Percentiles rank a stretch among this genome's conserved stretches.
Conservation (phyloP, 768 basidiomycete genomes). For the Ramaria rubella region DNA sequence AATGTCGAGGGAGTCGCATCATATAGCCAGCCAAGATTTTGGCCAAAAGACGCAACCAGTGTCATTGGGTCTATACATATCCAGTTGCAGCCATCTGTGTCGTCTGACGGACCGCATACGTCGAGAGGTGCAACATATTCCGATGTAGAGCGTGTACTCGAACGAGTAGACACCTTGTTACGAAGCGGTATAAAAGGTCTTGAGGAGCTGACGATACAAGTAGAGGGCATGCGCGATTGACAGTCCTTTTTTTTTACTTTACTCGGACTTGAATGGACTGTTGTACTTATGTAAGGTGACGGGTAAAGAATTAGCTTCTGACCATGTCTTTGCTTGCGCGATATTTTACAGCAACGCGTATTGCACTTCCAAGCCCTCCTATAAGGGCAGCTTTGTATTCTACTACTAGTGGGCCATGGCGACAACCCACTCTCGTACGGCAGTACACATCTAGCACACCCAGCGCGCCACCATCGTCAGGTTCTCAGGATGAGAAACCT, state of each 20-base stretch:
- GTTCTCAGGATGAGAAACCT: constrained; percentile 19
- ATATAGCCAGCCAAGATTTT: constrained; percentile 79
- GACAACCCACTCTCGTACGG: neutral
- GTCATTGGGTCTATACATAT: constrained; percentile 91
- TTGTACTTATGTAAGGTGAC: neutral
- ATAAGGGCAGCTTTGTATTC: neutral
- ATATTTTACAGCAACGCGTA: neutral
- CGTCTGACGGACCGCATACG: constrained; percentile 47
- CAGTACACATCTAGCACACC: constrained; percentile 1
- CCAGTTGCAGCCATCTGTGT: constrained; percentile 62
- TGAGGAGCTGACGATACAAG: constrained; percentile 86
- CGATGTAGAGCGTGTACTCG: constrained; percentile 64
- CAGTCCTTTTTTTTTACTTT: neutral
- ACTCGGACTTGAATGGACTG: neutral
- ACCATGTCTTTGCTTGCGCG: neutral
- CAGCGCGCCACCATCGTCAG: neutral
- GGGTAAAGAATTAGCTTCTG: neutral
- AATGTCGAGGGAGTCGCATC: constrained; percentile 75
- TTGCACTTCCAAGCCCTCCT: neutral
- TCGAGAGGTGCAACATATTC: constrained; percentile 44
- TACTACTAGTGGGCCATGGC: neutral
- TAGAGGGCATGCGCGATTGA: constrained; percentile 39
- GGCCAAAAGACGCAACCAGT: constrained; percentile 87
- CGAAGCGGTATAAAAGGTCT: constrained; percentile 70
- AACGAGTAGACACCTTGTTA: constrained; percentile 67